Conservation (phyloP, 495 filamentous ascomycete genomes). For the Aspergillus sparsus region DNA sequence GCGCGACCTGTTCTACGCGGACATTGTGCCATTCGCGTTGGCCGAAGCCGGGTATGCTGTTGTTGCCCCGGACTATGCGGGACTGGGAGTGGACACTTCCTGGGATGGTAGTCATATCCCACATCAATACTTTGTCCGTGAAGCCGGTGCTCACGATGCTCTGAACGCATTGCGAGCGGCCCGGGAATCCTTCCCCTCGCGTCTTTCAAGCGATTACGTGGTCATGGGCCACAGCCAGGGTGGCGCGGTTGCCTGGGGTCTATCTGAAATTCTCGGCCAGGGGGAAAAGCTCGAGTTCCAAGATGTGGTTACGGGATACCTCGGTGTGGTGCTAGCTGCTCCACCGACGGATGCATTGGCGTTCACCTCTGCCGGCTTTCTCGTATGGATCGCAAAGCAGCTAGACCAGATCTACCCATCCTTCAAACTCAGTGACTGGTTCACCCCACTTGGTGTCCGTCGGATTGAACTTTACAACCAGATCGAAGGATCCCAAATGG, state of each 20-base stretch:
- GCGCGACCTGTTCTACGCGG: slow-evolving; percentile 48
- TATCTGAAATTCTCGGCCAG: slow-evolving; percentile 35
- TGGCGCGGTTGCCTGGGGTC: slow-evolving; percentile 47
- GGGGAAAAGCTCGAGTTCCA: slow-evolving; percentile 26
- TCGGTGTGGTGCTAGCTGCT: slow-evolving; percentile 40
- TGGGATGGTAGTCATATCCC: slow-evolving; percentile 36
- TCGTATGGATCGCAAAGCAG: slow-evolving; percentile 25
- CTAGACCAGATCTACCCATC: slow-evolving; percentile 20
- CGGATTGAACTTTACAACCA: slow-evolving; percentile 34
- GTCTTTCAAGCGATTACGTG: slow-evolving; percentile 39
- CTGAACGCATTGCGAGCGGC: slow-evolving; percentile 47
- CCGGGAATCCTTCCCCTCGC: slow-evolving; percentile 37
- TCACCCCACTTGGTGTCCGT: slow-evolving; percentile 29
- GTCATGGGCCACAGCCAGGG: slow-evolving; percentile 52
- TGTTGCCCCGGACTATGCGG: slow-evolving; percentile 58
- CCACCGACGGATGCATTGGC: slow-evolving; percentile 38
- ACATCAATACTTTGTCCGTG: slow-evolving; percentile 43
- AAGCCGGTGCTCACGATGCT: slow-evolving; percentile 42
- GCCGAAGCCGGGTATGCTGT: slow-evolving; percentile 54
- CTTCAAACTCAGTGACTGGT: slow-evolving; percentile 32
- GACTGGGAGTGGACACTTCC: slow-evolving; percentile 48
- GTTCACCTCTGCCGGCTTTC: slow-evolving; percentile 24
- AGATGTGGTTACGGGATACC: slow-evolving; percentile 37
- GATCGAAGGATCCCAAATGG: slow-evolving; percentile 34
- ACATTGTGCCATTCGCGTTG: slow-evolving; percentile 45